Base-by-base conservation (phyloP, 495 filamentous ascomycete species). In the Clavariopsis aquatica region DNA sequence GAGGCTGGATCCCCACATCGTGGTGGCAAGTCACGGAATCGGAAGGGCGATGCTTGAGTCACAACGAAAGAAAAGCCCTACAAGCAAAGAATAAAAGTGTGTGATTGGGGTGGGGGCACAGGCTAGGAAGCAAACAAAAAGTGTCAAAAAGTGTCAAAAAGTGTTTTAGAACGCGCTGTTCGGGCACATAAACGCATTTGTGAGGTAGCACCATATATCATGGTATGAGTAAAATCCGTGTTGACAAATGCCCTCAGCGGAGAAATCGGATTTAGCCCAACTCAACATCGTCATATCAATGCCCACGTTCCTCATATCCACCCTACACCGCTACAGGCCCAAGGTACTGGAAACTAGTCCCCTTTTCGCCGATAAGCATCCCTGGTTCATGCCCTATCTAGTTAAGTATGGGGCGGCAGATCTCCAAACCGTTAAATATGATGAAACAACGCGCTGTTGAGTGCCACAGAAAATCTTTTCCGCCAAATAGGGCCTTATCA, bases 171-270 rank as follows among this genome's bases (percentile, higher is more conserved):
- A 34, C 31, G 31, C 5, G 31, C 6, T 34, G 12, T 6, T 34
- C 12, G 20, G 15, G 22, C 20, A 20, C 1, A 31, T 27, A 28
- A 4, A 7, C 15, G 22, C 8, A 49, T 2, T 19, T 23, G 26
- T 45, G 47, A n/a, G 17, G 31, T 34, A 36, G 23, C 22, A 22
- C 7, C 27, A 45, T 8, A 38, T 34, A 45, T 34, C 31, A 34
- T 49, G 43, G 28, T 41, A 52, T 52, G 34, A 52, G 38, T 43
- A 31, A 53, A 53, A 13, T 20, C 8, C 47, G 52, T 43, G 49
- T 62, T 62, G 17, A 62, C 59, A 62, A 62, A 62, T 62, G 49
- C 52, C 6, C 31, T 12, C n/a, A 9, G 13, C 59, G 59, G 59
- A 60, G 59, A 29, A 41, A 54, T 17, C 49, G 59, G 59, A 53